Conservation (phyloP, 164 flowering plant species). For the Protea cynaroides region DNA sequence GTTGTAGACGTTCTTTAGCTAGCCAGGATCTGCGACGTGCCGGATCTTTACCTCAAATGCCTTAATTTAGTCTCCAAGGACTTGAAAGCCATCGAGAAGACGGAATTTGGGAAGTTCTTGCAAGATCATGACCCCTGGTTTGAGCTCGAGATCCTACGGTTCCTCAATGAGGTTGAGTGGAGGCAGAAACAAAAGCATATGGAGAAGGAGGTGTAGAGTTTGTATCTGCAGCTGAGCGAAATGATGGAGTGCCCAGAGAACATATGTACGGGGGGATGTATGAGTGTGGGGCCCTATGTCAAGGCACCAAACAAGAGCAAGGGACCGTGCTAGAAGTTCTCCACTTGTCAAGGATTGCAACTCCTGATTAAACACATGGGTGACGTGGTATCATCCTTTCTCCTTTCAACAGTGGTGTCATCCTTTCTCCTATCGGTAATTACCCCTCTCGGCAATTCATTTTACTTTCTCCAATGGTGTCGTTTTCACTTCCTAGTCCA, state of each 20-base stretch:
- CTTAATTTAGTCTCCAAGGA: slow-evolving; percentile 48
- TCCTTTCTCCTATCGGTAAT: too few relatives aligned
- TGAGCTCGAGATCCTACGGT: slow-evolving; percentile 75
- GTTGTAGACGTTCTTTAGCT: slow-evolving; percentile 83
- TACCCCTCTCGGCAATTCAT: too few relatives aligned
- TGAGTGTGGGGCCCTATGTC: slow-evolving; percentile 62
- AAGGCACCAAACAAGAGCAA: slow-evolving; percentile 28
- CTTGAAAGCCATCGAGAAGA: slow-evolving; percentile 61
- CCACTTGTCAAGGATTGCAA: slow-evolving; percentile 79
- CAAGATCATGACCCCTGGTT: slow-evolving; percentile 74
- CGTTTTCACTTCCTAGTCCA: too few relatives aligned
- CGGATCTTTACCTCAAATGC: slow-evolving; percentile 69
- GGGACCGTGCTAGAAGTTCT: slow-evolving; percentile 53
- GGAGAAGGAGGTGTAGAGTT: slow-evolving; percentile 37
- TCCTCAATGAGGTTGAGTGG: slow-evolving; percentile 72
- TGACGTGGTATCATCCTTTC: too few relatives aligned
- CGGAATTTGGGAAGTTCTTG: slow-evolving; percentile 85
- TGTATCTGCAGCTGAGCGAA: slow-evolving; percentile 73
- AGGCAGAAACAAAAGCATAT: slow-evolving; percentile 43
- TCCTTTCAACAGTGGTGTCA: too few relatives aligned
- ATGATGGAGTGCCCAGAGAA: slow-evolving; percentile 91
- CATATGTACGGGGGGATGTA: slow-evolving; percentile 90
- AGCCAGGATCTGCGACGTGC: slow-evolving; percentile 74
- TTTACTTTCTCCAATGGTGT: too few relatives aligned
- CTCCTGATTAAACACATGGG: too few relatives aligned